Evolutionary conservation across 257 asterid species (phyloP), one percentile per base, ranked within the genome.

Genomic region (Solanum corneliomulleri): DNA sequence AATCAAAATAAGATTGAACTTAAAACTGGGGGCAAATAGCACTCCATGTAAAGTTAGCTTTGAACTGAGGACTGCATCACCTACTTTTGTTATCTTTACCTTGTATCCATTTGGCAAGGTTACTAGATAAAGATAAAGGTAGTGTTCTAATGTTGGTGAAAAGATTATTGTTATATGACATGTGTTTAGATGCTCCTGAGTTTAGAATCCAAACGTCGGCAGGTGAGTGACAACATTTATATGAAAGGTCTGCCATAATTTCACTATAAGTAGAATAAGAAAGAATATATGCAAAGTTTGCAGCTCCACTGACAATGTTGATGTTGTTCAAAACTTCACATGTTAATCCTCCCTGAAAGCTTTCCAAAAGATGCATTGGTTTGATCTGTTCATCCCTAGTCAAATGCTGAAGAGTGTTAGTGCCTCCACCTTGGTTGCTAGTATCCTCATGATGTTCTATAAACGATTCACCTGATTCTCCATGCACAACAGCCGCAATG

Each of bases 351-450:
- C 3, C 20, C 3, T 6, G 8, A 16, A 16, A 52, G 9, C 7
- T 52, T 6, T 15, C 62, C 62, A 52, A 7, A 16, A 5, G 62
- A 52, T 52, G 16, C 62, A 52, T 52, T 6, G 6, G 8, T 3
- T 52, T 52, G n/a, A 10, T 62, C 3, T 3, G 69, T n/a, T 62
- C 31, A 3, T 60, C 3, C 11, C 9, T 62, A 14, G n/a, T 16
- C 23, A 45, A 45, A 12, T 45, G 16, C 4, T 11, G 52, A 45
- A 45, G 52, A 45, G 52, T 45, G 16, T 45, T 45, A 12, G 1
- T 6, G 11, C 10, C n/a, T 2, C 7, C 9, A 6, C 2, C 1
- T 52, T 18, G 9, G 0, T 4, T 5, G n/a, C 10, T 18, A 2
- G 23, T 6, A 1, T 6, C 62, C 23, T 58, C 6, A 7, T 18